A percentile compares a stretch with the other conserved stretches of the same genome.
These are phyloP conservation scores for Trifolium fragiferum DNA, from an alignment of 306 rosid species.

Conservation along the genomic window DNA sequence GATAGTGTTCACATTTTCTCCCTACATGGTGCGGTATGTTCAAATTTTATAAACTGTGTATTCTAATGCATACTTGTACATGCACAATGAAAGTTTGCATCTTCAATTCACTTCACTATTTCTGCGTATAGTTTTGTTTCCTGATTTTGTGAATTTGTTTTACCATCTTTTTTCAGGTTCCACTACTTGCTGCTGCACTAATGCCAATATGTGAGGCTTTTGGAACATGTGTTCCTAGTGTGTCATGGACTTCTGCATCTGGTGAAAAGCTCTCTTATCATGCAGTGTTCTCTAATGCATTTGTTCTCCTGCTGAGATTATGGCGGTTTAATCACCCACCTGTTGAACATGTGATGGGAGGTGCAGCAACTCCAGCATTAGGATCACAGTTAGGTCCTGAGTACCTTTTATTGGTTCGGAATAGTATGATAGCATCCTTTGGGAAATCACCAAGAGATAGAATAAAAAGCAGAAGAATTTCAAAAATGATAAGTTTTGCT, in stretches of 20 bases:
- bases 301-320: conserved; percentile 83
- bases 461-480: conserved; percentile 64
- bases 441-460: conserved; percentile 63
- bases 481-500: conserved; percentile 67
- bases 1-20: conserved; percentile 94
- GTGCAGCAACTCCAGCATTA: conserved; percentile 72
- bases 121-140: conserved; percentile 33
- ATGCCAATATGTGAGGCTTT: conserved; percentile 99
- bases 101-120: conserved; percentile 10
- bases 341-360: conserved; percentile 90
- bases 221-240: conserved; percentile 83
- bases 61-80: conserved; percentile 5
- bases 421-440: conserved; percentile 64
- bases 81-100: conserved; percentile 19
- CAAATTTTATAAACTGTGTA: not conserved
- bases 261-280: conserved; percentile 88
- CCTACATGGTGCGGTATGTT: conserved; percentile 89
- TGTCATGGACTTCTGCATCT: conserved; percentile 65
- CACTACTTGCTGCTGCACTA: conserved; percentile 87
- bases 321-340: conserved; percentile 94
- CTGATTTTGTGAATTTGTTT: conserved; percentile 35
- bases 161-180: conserved; percentile 63
- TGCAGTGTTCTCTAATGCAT: conserved; percentile 92
- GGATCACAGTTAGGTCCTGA: conserved; percentile 94
- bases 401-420: conserved; percentile 78